phyloP scores from a whole-genome alignment of 169 alveolate genomes.

The Cryptosporidium ubiquitum region DNA sequence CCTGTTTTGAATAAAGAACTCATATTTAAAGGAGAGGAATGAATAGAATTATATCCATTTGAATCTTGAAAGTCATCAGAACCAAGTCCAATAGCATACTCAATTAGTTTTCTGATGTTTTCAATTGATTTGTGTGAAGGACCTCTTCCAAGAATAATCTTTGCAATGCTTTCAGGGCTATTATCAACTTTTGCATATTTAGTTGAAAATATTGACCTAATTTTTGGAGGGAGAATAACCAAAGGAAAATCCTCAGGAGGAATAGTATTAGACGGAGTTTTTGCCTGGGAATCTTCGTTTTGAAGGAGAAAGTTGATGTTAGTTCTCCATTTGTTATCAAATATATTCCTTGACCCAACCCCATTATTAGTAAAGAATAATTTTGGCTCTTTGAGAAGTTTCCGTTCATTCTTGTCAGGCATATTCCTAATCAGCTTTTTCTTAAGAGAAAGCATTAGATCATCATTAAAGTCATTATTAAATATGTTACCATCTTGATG shows the following conservation, averaged over 20 bases:
- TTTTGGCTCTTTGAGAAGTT: conserved; percentile 1
- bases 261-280: neutral
- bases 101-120: conserved; percentile 25
- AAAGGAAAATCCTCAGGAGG: conserved; percentile 28
- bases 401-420: neutral
- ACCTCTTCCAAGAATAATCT: conserved; percentile 46
- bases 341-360: neutral
- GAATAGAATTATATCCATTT: neutral
- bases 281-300: neutral
- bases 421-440: neutral
- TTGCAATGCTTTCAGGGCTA: conserved; percentile 41
- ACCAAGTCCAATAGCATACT: conserved; percentile 37
- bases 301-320: neutral
- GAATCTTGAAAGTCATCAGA: neutral
- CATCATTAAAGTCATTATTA: neutral
- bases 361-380: neutral
- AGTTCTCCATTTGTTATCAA: conserved; percentile 55
- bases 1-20: neutral
- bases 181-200: conserved; percentile 1
- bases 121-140: conserved; percentile 48
- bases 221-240: conserved; percentile 31
- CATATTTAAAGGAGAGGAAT: neutral
- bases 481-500: conserved; percentile 6
- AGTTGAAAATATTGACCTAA: conserved; percentile 20
- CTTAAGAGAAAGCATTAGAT: neutral